A percentile compares a stretch with the other conserved stretches of the same genome.
Evolutionary conservation across 768 basidiomycete species (phyloP).

Genomic region (Exidia glandulosa): DNA sequence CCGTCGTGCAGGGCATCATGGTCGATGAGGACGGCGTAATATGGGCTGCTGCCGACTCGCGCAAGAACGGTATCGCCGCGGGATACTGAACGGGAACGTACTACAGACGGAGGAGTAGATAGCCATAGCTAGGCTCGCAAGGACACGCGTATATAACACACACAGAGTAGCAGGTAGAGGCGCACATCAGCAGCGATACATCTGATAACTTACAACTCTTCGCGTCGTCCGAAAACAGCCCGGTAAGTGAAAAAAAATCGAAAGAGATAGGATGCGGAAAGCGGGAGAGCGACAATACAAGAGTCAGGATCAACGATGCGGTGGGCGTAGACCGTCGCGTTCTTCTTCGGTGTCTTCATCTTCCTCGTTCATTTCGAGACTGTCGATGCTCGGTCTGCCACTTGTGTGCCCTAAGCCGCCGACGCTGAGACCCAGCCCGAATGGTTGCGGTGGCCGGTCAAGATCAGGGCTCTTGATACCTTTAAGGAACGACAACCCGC

Average conservation of each 20-base stretch:
- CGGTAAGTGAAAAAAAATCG: too few species aligned
- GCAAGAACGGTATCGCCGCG: constrained; percentile 86
- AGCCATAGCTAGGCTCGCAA: neutral
- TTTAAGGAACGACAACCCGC: neutral
- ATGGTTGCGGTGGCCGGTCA: neutral
- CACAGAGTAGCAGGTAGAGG: too few species aligned
- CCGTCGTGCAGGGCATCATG: constrained; percentile 62
- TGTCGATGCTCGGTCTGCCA: neutral
- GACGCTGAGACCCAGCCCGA: neutral
- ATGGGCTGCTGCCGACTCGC: constrained; percentile 73
- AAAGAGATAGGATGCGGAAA: too few species aligned
- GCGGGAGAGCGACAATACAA: too few species aligned
- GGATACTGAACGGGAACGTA: constrained; percentile 45
- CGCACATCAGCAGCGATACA: too few species aligned
- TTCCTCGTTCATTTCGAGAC: neutral
- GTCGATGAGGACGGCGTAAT: constrained; percentile 40
- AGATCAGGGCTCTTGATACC: neutral
- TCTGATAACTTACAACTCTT: too few species aligned
- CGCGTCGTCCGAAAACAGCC: too few species aligned
- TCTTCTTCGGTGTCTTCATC: too few species aligned
- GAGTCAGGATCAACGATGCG: too few species aligned
- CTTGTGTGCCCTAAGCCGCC: neutral
- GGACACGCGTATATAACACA: neutral
- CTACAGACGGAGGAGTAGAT: neutral
- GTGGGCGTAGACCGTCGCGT: too few species aligned